phyloP scores from a whole-genome alignment of 73 alveolate species.

The Paramecium sexaurelia region DNA sequence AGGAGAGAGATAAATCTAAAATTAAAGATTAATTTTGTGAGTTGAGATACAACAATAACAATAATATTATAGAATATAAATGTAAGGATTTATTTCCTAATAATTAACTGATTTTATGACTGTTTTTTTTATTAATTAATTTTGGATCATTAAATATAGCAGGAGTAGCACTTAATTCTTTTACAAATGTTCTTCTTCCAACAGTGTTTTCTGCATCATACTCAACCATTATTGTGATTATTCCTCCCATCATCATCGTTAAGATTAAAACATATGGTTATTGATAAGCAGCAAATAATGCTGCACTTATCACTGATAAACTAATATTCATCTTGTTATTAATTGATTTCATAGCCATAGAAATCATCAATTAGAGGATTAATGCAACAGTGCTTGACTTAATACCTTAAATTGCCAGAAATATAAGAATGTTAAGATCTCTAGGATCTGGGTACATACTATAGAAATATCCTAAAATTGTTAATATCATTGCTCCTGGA shows the following conservation, averaged over 20 bases:
- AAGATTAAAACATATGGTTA: background rate
- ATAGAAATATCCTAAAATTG: background rate
- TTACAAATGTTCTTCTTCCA: slow-evolving; percentile 23
- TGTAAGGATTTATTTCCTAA: slow-evolving; percentile 16
- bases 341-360: background rate
- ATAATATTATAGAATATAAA: background rate
- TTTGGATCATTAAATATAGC: background rate
- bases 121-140: background rate
- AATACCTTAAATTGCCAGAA: background rate
- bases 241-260: slow-evolving; percentile 46
- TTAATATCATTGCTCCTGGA: background rate
- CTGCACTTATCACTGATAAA: slow-evolving; percentile 2
- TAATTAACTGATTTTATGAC: background rate
- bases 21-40: background rate
- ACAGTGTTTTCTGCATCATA: slow-evolving; percentile 45
- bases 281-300: background rate
- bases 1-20: background rate
- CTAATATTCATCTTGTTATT: background rate
- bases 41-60: background rate
- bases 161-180: background rate
- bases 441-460: background rate
- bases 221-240: slow-evolving; percentile 26
- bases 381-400: slow-evolving; percentile 36
- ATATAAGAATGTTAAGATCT: slow-evolving; percentile 11
- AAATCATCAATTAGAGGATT: background rate